Conservation (phyloP, 768 basidiomycete species). For the Pluteus cervinus region DNA sequence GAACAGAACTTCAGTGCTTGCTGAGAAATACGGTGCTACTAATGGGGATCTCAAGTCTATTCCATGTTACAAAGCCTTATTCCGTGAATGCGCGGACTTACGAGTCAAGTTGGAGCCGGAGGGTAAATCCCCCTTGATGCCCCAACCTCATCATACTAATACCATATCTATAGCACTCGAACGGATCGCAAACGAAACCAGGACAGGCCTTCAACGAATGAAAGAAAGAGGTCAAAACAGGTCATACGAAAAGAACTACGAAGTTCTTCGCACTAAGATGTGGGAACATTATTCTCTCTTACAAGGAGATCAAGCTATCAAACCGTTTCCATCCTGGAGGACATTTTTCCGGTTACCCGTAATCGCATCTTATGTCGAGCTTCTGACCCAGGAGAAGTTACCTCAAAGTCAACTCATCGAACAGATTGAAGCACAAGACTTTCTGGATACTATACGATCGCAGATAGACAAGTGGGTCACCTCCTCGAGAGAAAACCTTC, state of each 20-base stretch:
- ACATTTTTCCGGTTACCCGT: slow-evolving; percentile 47
- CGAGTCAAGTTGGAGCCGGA: too few relatives aligned
- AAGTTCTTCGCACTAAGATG: slow-evolving; percentile 31
- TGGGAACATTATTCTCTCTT: slow-evolving; percentile 42
- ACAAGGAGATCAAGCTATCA: slow-evolving; percentile 15
- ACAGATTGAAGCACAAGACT: slow-evolving; percentile 20
- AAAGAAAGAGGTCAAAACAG: slow-evolving; percentile 11
- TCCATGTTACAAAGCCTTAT: too few relatives aligned
- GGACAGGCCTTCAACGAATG: slow-evolving; percentile 11
- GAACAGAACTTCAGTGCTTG: too few relatives aligned
- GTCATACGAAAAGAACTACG: slow-evolving; percentile 20
- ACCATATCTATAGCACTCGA: too few relatives aligned
- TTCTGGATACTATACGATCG: slow-evolving; percentile 16
- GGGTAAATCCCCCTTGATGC: too few relatives aligned
- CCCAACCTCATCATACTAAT: too few relatives aligned
- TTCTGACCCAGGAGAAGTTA: slow-evolving; percentile 14
- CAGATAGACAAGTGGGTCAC: slow-evolving; percentile 47
- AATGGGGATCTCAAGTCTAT: too few relatives aligned
- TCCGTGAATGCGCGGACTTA: too few relatives aligned
- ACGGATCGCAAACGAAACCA: background rate
- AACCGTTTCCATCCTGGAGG: slow-evolving; percentile 42
- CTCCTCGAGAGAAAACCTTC: slow-evolving; percentile 36
- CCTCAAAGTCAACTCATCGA: slow-evolving; percentile 7
- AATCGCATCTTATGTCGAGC: slow-evolving; percentile 19
- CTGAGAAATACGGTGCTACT: too few relatives aligned